A percentile compares a stretch with the other conserved stretches of the same genome.
phyloP scores from a whole-genome alignment of 2,329 filamentous ascomycete species.

The Emydomyces testavorans region DNA sequence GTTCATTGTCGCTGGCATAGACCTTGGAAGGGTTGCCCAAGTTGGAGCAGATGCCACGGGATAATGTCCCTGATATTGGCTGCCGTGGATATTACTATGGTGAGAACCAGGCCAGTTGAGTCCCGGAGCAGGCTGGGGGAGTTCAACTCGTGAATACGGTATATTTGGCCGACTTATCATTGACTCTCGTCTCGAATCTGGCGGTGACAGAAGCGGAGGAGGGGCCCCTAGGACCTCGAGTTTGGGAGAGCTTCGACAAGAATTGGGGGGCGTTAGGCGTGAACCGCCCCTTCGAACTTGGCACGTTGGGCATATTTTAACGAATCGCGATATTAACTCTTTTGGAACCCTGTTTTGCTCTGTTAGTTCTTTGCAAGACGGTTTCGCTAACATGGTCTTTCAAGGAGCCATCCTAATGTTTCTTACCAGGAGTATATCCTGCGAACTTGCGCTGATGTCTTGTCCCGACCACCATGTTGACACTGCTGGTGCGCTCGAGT shows the following conservation, averaged over 20 bases:
- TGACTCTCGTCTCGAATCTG: conserved; percentile 29
- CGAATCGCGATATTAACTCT: conserved; percentile 42
- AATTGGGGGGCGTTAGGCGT: conserved; percentile 33
- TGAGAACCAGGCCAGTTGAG: conserved; percentile 15
- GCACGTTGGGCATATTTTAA: conserved; percentile 41
- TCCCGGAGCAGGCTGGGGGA: conserved; percentile 9
- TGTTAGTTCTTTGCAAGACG: background rate
- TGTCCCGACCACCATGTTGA: conserved; percentile 43
- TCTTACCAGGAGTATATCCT: conserved; percentile 41
- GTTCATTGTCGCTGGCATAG: conserved; percentile 7
- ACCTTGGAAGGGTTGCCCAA: conserved; percentile 14
- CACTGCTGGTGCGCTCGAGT: conserved; percentile 41
- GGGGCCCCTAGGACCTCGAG: conserved; percentile 25
- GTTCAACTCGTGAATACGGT: conserved; percentile 13
- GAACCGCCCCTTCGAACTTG: conserved; percentile 37
- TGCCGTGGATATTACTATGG: conserved; percentile 12
- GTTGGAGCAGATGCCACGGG: conserved; percentile 19
- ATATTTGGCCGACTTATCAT: conserved; percentile 21
- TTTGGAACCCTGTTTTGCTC: conserved; percentile 37
- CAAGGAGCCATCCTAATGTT: background rate
- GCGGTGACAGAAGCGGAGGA: conserved; percentile 29
- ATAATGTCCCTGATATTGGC: conserved; percentile 22
- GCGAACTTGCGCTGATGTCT: conserved; percentile 42
- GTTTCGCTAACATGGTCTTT: background rate
- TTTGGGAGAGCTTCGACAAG: conserved; percentile 30